Conservation (phyloP, 2,329 filamentous ascomycete genomes). For the Epichloe brachyelytri region DNA sequence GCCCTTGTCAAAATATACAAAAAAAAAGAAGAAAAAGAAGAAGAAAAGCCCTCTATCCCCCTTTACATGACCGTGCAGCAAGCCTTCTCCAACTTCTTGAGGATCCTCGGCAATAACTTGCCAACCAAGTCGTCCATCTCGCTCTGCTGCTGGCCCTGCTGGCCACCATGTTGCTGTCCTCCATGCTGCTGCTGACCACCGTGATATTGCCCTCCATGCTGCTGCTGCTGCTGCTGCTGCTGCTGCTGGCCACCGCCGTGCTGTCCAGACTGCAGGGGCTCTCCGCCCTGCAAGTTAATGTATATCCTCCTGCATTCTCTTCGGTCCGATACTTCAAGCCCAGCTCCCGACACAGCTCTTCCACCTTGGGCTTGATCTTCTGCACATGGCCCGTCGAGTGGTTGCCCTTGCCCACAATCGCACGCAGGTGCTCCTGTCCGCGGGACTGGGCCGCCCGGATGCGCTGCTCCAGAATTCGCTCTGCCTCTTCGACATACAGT, state of each 20-base stretch:
- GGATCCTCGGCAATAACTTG: slow-evolving; percentile 45
- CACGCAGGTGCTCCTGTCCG: slow-evolving; percentile 75
- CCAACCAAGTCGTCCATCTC: slow-evolving; percentile 47
- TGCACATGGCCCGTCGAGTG: slow-evolving; percentile 73
- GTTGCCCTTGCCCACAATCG: slow-evolving; percentile 92
- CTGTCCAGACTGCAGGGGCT: slow-evolving; percentile 33
- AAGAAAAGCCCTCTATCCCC: background rate
- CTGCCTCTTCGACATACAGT: slow-evolving; percentile 87
- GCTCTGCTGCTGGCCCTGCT: slow-evolving; percentile 34
- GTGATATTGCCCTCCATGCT: slow-evolving; percentile 26
- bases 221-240: slow-evolving; percentile 16
- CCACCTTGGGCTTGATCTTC: slow-evolving; percentile 91
- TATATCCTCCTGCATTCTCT: slow-evolving; percentile 79
- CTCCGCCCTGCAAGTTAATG: slow-evolving; percentile 68
- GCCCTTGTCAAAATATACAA: background rate
- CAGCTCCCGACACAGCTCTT: slow-evolving; percentile 71
- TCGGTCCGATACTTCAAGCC: slow-evolving; percentile 77
- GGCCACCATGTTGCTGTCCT: slow-evolving; percentile 21
- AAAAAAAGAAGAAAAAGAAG: background rate
- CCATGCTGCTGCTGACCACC: slow-evolving; percentile 23
- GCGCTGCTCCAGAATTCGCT: slow-evolving; percentile 75
- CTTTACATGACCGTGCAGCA: slow-evolving; percentile 67
- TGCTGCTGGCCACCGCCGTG: slow-evolving; percentile 22
- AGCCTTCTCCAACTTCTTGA: slow-evolving; percentile 51
- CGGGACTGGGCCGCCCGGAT: slow-evolving; percentile 64